These are phyloP conservation scores for Hemileccinum impolitum DNA, from an alignment of 768 basidiomycete species.

Conservation along the genomic window DNA sequence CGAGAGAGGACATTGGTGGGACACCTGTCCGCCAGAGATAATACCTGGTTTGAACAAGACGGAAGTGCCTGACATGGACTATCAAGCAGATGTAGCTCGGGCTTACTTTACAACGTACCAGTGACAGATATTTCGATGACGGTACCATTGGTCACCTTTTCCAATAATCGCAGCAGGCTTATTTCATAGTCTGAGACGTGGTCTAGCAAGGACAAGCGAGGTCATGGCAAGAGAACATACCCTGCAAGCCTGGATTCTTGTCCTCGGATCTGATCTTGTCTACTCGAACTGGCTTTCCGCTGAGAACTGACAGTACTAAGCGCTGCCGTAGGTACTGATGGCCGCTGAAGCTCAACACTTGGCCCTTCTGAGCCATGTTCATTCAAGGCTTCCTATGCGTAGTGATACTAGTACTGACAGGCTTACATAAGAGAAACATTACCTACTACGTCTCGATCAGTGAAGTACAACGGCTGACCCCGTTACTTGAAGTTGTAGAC, in stretches of 20 bases:
- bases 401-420: not conserved
- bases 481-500: conserved; percentile 10
- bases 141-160: conserved; percentile 92
- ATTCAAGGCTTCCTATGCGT: not conserved
- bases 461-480: not conserved
- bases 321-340: conserved; percentile 83
- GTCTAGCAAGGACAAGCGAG: not conserved
- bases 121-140: conserved; percentile 95
- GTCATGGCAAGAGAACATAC: conserved; percentile 37
- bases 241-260: conserved; percentile 93
- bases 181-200: conserved; percentile 78
- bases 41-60: conserved; percentile 91
- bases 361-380: conserved; percentile 38
- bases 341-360: conserved; percentile 63
- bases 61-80: conserved; percentile 67
- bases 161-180: conserved; percentile 80
- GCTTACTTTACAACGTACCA: conserved; percentile 45
- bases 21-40: conserved; percentile 75
- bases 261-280: conserved; percentile 88
- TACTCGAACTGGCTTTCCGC: conserved; percentile 79
- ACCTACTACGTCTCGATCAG: not conserved
- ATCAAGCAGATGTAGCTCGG: not conserved
- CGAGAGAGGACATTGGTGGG: conserved; percentile 86
- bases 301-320: conserved; percentile 84
- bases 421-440: conserved; percentile 27